Conservation (phyloP, 768 basidiomycete species). For the Lactifluus rugatus region DNA sequence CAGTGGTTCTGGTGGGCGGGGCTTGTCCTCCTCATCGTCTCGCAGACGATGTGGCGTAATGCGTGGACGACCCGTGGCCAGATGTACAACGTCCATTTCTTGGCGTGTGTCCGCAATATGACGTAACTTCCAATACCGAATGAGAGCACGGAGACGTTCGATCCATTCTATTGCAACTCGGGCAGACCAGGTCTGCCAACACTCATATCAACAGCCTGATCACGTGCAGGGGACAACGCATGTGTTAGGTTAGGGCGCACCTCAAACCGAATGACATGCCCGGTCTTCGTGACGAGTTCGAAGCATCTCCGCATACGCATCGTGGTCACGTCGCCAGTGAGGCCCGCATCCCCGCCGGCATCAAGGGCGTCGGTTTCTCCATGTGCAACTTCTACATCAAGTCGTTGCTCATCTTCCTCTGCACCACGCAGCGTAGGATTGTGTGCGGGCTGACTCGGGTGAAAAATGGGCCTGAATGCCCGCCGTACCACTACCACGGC, state of each 20-base stretch:
- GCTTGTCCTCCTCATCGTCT: slow-evolving; percentile 31
- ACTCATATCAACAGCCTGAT: background rate
- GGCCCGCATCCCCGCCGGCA: slow-evolving; percentile 50
- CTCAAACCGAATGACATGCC: slow-evolving; percentile 68
- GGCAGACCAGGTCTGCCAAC: slow-evolving; percentile 51
- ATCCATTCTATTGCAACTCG: slow-evolving; percentile 79
- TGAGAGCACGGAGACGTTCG: slow-evolving; percentile 54
- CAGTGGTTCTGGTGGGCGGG: slow-evolving; percentile 39
- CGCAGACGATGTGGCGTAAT: slow-evolving; percentile 47
- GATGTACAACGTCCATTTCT: slow-evolving; percentile 71
- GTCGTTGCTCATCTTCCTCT: slow-evolving; percentile 21
- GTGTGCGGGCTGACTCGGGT: slow-evolving; percentile 19
- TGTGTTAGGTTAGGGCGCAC: slow-evolving; percentile 32
- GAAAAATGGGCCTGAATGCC: slow-evolving; percentile 41
- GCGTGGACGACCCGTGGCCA: slow-evolving; percentile 39
- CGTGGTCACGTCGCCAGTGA: slow-evolving; percentile 33
- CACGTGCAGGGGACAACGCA: background rate
- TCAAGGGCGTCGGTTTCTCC: slow-evolving; percentile 51
- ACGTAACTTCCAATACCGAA: slow-evolving; percentile 70
- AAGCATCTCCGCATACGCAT: slow-evolving; percentile 61
- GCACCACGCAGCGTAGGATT: slow-evolving; percentile 17
- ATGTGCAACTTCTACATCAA: slow-evolving; percentile 22
- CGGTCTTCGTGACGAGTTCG: slow-evolving; percentile 62
- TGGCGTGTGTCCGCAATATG: slow-evolving; percentile 66
- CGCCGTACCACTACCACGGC: slow-evolving; percentile 55